Percentiles rank a stretch among this genome's conserved stretches.
These are phyloP conservation scores for Globisporangium recalcitrans DNA, from an alignment of 352 stramenopile genomes.

Conservation along the genomic window DNA sequence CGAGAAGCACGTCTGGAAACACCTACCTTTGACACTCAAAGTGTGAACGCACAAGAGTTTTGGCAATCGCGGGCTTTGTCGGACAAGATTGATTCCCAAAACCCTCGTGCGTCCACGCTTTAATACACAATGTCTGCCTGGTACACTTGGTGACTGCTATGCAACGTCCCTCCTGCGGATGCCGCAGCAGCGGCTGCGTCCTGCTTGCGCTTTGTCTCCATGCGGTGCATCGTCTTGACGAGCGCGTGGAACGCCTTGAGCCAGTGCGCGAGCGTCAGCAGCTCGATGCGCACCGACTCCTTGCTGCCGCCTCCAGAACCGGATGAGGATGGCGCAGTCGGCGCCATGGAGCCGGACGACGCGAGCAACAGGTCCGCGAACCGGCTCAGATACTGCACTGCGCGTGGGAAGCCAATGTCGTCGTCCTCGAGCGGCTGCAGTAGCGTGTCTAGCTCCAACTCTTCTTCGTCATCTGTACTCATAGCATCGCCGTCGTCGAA, in stretches of 20 bases:
- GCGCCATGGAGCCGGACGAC: constrained; percentile 11
- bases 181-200: constrained; percentile 20
- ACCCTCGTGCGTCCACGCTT: no score
- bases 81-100: no score
- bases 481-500: constrained; percentile 21
- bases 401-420: constrained; percentile 47
- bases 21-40: no score
- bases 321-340: constrained; percentile 8
- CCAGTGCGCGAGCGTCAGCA: constrained; percentile 56
- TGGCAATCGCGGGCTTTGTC: no score
- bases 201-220: constrained; percentile 45
- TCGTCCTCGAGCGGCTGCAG: constrained; percentile 48
- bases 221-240: constrained; percentile 49
- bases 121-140: constrained; percentile 6
- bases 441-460: constrained; percentile 26
- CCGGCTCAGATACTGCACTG: constrained; percentile 53
- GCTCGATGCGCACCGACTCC: constrained; percentile 36
- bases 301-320: constrained; percentile 16
- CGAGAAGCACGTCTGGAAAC: no score
- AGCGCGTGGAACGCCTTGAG: constrained; percentile 55
- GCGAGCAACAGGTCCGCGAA: constrained; percentile 56
- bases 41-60: no score
- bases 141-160: constrained; percentile 14
- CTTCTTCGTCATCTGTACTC: constrained; percentile 19
- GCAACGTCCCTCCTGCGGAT: neutral